Evolutionary conservation across 441 rosid genomes (phyloP), one percentile per base, ranked within the genome.

Genomic region (Populus hybrid): DNA sequence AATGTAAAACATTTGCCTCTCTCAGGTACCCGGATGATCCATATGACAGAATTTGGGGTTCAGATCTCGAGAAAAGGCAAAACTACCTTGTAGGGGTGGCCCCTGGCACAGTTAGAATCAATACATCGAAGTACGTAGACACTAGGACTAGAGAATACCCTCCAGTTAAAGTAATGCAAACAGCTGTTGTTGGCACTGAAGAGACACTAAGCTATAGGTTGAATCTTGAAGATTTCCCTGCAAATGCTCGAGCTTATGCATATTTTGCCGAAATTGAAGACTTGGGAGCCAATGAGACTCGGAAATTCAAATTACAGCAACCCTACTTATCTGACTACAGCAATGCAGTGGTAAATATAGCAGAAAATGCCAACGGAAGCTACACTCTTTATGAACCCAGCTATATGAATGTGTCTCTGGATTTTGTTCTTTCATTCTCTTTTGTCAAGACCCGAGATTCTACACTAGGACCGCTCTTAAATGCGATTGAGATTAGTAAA

Each of bases 1-100:
- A n/a, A 24, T 68, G 23, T 66, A 16, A 9, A 16, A 59, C 11
- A 12, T 53, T 42, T 76, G 67, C 74, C 32, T 81, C 18, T 80
- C 79, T 80, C 86, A 95, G 98, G 95, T 95, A 94, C 77, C 99
- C 98, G 1, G 98, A 95, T 86, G 99, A 95, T 83, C 97, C 98
- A 2, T 95, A 92, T 75, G 99, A 95, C 85, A 91, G 99, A 87
- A 89, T 95, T 66, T 95, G 99, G 99, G 93, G 88, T 70, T 95
- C 99, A 8, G 99, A 95, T 86, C 86, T 90, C n/a, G 89, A 79
- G 24, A 92, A 78, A 83, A 89, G 98, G 79, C 98, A 84, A 72
- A 95, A 95, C 82, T 94, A 76, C 80, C 95, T 92, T 61, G 99
- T 95, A 7, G 97, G 91, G 40, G 89, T 83, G 35, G 98, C 99